Conservation (phyloP, 306 rosid species). For the Citrullus mucosospermus region DNA sequence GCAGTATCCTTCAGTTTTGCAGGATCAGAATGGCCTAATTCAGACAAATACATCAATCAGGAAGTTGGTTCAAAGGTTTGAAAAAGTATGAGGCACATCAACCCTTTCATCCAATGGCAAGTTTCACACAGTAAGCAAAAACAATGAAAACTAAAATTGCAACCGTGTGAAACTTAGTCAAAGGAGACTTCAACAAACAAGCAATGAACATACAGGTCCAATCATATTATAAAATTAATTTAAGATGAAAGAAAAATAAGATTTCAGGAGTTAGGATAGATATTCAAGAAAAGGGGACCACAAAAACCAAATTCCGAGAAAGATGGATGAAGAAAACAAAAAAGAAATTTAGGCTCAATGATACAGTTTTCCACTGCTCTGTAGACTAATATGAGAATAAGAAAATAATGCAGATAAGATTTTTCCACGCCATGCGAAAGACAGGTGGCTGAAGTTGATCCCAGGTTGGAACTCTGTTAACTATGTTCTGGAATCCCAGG, state of each 20-base stretch:
- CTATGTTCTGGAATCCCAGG: no score
- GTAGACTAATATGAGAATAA: no score
- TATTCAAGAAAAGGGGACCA: neutral
- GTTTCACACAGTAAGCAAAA: neutral
- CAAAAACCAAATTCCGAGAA: neutral
- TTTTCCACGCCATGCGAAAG: no score
- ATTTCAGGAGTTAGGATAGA: neutral
- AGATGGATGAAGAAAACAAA: neutral
- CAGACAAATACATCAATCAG: neutral
- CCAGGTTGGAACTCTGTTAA: no score
- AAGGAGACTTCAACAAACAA: neutral
- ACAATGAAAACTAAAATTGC: neutral
- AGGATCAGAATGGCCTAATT: conserved; percentile 73
- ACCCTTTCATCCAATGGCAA: neutral
- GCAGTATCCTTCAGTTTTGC: conserved; percentile 54
- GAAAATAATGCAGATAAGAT: no score
- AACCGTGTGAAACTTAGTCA: neutral
- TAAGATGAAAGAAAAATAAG: neutral
- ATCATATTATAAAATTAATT: neutral
- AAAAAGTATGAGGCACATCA: neutral
- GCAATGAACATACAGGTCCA: neutral
- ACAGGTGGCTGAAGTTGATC: no score
- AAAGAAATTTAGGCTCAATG: neutral
- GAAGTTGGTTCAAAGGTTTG: neutral
- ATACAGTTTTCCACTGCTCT: no score